Percentiles rank a stretch among this genome's conserved stretches.
Evolutionary conservation across 768 basidiomycete species (phyloP).

Genomic region (Pleurotus giganteus): DNA sequence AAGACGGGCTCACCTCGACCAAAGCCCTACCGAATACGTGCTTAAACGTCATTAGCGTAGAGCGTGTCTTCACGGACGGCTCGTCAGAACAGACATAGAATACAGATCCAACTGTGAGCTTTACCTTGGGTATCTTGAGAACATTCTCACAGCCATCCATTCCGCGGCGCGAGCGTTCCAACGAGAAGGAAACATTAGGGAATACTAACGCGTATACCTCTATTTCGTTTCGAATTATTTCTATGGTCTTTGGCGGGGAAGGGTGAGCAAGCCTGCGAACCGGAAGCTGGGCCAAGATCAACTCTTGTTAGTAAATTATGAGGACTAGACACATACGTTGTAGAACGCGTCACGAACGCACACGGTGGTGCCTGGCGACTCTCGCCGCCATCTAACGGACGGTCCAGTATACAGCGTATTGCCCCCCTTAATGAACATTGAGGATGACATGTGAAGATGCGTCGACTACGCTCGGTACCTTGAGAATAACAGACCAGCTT

Average conservation of each 20-base stretch:
- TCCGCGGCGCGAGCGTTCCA: slow-evolving; percentile 52
- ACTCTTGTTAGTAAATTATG: slow-evolving; percentile 2
- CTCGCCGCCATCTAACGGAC: slow-evolving; percentile 72
- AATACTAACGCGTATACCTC: slow-evolving; percentile 74
- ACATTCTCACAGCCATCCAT: slow-evolving; percentile 38
- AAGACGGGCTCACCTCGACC: slow-evolving; percentile 49
- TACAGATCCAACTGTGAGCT: slow-evolving; percentile 14
- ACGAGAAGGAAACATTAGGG: slow-evolving; percentile 63
- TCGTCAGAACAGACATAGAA: background rate
- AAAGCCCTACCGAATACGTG: slow-evolving; percentile 72
- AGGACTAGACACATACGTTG: slow-evolving; percentile 56
- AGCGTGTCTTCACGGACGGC: slow-evolving; percentile 48
- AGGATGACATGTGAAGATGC: background rate
- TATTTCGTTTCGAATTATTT: slow-evolving; percentile 67
- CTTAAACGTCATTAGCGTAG: slow-evolving; percentile 65
- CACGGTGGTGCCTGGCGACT: slow-evolving; percentile 76
- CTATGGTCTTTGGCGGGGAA: slow-evolving; percentile 54
- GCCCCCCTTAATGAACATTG: slow-evolving; percentile 47
- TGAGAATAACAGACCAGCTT: slow-evolving; percentile 76
- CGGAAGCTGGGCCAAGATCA: slow-evolving; percentile 55
- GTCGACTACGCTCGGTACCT: slow-evolving; percentile 52
- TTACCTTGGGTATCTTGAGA: slow-evolving; percentile 67
- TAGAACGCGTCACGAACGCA: slow-evolving; percentile 88
- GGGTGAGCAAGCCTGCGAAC: slow-evolving; percentile 76
- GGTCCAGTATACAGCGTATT: slow-evolving; percentile 67